Base-by-base conservation (phyloP, 495 filamentous ascomycete genomes). In the Lasiosphaeria hispida region DNA sequence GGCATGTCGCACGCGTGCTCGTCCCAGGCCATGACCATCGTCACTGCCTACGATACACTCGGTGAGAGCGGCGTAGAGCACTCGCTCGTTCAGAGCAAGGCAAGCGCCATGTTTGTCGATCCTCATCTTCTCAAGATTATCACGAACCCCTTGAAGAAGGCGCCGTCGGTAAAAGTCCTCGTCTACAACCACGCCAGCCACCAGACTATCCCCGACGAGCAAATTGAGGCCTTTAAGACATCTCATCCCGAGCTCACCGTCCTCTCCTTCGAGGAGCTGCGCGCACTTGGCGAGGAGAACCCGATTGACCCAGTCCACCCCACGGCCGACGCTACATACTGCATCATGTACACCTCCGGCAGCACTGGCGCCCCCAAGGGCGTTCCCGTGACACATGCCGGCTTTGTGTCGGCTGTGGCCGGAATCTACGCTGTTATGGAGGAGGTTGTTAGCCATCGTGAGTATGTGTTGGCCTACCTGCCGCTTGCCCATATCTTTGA, bases 271-370 rank as follows among this genome's bases (percentile, higher is more conserved):
- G 73, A 73, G 40, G 77, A 80, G 18, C 66, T 80, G 19, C 69
- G 72, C 34, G 57, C 60, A 7, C 71, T 96, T 15, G 92, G 92
- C 38, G 81, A 80, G 56, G 74, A 80, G 6, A 81, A 87, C 18
- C 87, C 88, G 30, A 75, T 77, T 33, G 79, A 83, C 9, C 76
- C 78, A n/a, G 82, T 83, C 48, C 80, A 82, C n/a, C 91, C 92
- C 2, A 73, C 73, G 35, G 80, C 88, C 0, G 77, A 83, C 1
- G 90, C 95, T 60, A 79, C 85, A 48, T 83, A 89, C 63, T 96
- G 92, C 45, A 91, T 97, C 73, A 97, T 96, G 79, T 97, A 97
- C 75, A 97, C 92, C 11, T 94, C 89, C 7, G 92, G 92, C 15
- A 96, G 91, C 11, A 96, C 92, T 0, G 92, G 92, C 2, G 79